Base-by-base conservation (phyloP, 164 flowering plant genomes). In the Piper longum region DNA sequence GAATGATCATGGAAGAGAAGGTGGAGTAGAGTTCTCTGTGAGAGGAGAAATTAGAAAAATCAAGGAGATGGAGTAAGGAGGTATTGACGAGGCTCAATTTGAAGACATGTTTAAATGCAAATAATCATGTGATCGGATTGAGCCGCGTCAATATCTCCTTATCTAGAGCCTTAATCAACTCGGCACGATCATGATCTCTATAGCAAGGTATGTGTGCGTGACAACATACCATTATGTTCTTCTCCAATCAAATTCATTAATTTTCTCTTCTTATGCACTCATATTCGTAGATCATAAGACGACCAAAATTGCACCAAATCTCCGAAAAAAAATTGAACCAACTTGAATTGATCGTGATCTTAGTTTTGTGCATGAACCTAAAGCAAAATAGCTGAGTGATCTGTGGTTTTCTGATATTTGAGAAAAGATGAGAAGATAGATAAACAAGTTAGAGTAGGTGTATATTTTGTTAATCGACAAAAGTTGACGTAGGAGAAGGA, bases 141-240 rank as follows among this genome's bases (percentile, higher is more conserved):
- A 72, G 71, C 80, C 73, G 73, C 73, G 73, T 70, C 73, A 70
- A 70, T 70, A 70, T 70, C 73, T 70, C 73, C 64, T 60, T 36
- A 26, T 26, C 36, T 26, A 26, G 2, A 26, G 36, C 36, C 36
- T 26, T 26, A 26, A 26, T 26, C 36, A 26, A 26, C 36, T 26
- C 36, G 36, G 36, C 36, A 26, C 45, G 52, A 12, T 14, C 14
- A 9, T 48, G 14, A 48, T 12, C 52, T 9, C 48, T 44, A 44
- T 48, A 48, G 14, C 7, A 48, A 48, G 52, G 52, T 48, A 48
- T 2, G 52, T 26, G 36, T 26, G 36, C 36, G 36, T 26, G 36
- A 26, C 36, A 26, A 26, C 36, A 26, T 26, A 26, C 11, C 12
- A 8, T 48, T 13, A 9, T 48, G 11, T 48, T 48, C 52, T 48